A percentile compares a stretch with the other conserved stretches of the same genome.
Conservation (phyloP, 148 eudicot species). For the Suaeda aralocaspica region DNA sequence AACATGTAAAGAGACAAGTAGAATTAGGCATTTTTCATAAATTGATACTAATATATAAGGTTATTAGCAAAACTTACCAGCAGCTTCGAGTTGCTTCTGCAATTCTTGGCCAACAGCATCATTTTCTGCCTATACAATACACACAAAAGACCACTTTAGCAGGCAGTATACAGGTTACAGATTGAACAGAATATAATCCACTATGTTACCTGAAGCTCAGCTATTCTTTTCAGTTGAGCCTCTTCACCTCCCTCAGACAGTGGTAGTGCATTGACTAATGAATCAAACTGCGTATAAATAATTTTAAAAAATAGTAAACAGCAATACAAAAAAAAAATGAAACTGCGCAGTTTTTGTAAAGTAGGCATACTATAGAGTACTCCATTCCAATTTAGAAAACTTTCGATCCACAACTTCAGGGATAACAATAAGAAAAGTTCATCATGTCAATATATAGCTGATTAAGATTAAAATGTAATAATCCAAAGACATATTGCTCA, state of each 20-base stretch:
- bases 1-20: background rate
- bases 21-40: background rate
- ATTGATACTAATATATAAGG: background rate
- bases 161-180: background rate
- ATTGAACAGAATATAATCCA: background rate
- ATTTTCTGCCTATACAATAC: slow-evolving; percentile 65
- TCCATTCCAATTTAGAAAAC: too few relatives aligned
- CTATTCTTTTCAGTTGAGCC: slow-evolving; percentile 86
- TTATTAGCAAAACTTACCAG: slow-evolving; percentile 45
- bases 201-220: slow-evolving; percentile 76
- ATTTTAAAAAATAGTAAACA: background rate
- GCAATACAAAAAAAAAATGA: too few relatives aligned
- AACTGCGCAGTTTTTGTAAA: too few relatives aligned
- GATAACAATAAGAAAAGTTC: too few relatives aligned
- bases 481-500: too few relatives aligned
- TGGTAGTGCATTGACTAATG: slow-evolving; percentile 90
- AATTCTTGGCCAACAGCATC: slow-evolving; percentile 89
- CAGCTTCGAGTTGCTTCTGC: slow-evolving; percentile 90
- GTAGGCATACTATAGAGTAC: too few relatives aligned
- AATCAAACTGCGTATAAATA: slow-evolving; percentile 70
- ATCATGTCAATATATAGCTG: too few relatives aligned
- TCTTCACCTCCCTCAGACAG: slow-evolving; percentile 93
- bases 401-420: background rate
- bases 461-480: too few relatives aligned
- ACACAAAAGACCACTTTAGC: slow-evolving; percentile 10